Evolutionary conservation across 306 rosid species (phyloP), one percentile per base, ranked within the genome.

Genomic region (Castanea crenata): DNA sequence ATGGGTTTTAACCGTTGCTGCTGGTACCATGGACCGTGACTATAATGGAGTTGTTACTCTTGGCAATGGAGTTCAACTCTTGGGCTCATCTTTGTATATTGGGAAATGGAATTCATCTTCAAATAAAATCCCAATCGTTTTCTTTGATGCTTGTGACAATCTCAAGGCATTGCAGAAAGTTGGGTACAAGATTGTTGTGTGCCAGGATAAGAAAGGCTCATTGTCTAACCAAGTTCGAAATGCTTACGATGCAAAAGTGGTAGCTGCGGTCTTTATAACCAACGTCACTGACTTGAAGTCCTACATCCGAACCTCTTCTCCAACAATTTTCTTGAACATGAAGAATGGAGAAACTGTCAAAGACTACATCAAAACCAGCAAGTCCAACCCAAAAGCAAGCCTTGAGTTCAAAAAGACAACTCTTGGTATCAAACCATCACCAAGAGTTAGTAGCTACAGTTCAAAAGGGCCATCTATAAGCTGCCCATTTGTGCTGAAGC

Each of bases 391-490:
- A 32, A 87, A 72, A 74, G 97, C 84, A 73, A 81, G 70, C 49
- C n/a, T 93, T 74, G 72, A 16, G 18, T 90, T 89, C 75, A 68
- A 61, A 74, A n/a, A 19, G 32, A 92, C 97, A 5, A 2, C 34
- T 58, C 76, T 87, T 1, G 93, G 92, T 3, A 78, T 63, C 6
- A 87, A 61, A 55, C 92, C 92, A 31, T 86, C 93, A 6, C 98
- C 97, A 0, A 71, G 51, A 34, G 89, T 87, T 21, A 92, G 90
- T 34, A 14, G 3, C 52, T 94, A 90, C 79, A 92, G 94, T 62
- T 89, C 94, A 0, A 77, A 97, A 83, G 97, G 97, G 5, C 98
- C 97, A 44, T 92, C 98, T 18, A 73, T 10, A 7, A 88, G 89
- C 76, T 90, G 87, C 73, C 94, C 94, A 13, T 77, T 52, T 65